These are phyloP conservation scores for Heliamphora exappendiculata DNA, from an alignment of 148 eudicot genomes.

Conservation along the genomic window DNA sequence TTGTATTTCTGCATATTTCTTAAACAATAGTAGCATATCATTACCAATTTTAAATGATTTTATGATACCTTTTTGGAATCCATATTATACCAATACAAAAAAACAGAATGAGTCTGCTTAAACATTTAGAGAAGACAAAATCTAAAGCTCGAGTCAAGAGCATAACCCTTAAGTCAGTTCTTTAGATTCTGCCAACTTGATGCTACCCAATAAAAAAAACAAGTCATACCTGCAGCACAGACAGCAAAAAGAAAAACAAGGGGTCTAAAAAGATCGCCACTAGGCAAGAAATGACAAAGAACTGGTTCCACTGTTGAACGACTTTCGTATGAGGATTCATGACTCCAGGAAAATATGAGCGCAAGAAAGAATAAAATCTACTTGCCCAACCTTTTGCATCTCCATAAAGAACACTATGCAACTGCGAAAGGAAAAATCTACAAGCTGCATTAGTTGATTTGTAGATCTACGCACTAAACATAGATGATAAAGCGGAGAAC, in stretches of 20 bases:
- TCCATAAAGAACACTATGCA: slow-evolving; percentile 51
- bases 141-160: too few species aligned
- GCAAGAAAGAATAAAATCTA: slow-evolving; percentile 36
- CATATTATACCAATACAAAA: too few species aligned
- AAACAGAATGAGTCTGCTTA: too few species aligned
- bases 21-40: too few species aligned
- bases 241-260: slow-evolving; percentile 63
- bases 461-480: not conserved
- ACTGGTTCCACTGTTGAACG: slow-evolving; percentile 69
- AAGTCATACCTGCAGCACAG: slow-evolving; percentile 34
- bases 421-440: slow-evolving; percentile 28
- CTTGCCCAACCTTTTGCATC: slow-evolving; percentile 78
- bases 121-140: too few species aligned
- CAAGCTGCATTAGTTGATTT: not conserved
- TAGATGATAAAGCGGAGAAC: not conserved
- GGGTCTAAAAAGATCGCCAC: slow-evolving; percentile 78
- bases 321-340: slow-evolving; percentile 71
- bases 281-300: slow-evolving; percentile 62
- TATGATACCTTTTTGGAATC: too few species aligned
- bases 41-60: too few species aligned
- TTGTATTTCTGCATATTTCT: too few species aligned
- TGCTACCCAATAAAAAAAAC: too few species aligned
- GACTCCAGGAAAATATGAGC: slow-evolving; percentile 45
- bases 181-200: too few species aligned
- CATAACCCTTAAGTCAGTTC: too few species aligned